Evolutionary conservation across 306 rosid species (phyloP).

Genomic region (Purshia tridentata): DNA sequence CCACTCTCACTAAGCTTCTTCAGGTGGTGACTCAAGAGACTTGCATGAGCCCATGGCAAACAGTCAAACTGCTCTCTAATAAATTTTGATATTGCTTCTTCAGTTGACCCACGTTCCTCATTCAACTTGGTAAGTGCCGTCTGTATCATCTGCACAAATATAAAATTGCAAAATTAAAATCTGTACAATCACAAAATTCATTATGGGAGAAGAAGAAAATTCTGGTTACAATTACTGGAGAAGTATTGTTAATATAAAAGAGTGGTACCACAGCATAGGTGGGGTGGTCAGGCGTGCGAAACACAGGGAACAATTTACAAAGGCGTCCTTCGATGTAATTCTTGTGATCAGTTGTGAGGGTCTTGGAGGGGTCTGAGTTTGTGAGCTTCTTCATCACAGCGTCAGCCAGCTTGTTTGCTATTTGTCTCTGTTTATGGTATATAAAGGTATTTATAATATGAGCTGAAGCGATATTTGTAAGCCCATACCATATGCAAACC

Average conservation of each 20-base stretch:
- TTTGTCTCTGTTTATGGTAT: conserved; percentile 8
- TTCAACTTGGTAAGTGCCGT: conserved; percentile 27
- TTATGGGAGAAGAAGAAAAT: no score
- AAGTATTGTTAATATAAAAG: neutral
- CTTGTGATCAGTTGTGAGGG: neutral
- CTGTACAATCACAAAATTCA: neutral
- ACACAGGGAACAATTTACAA: conserved; percentile 9
- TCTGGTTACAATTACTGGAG: neutral
- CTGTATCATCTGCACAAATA: conserved; percentile 28
- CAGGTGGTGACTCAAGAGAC: conserved; percentile 26
- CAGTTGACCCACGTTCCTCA: conserved; percentile 28
- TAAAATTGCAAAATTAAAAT: neutral
- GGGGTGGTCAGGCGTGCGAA: conserved; percentile 20
- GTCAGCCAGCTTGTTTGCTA: conserved; percentile 11
- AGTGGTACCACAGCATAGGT: conserved; percentile 25
- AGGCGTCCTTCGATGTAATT: neutral
- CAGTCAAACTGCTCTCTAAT: conserved; percentile 18
- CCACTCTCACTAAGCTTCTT: conserved; percentile 31
- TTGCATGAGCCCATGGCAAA: conserved; percentile 34
- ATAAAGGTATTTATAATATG: neutral
- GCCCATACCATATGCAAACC: neutral
- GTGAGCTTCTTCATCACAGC: conserved; percentile 11
- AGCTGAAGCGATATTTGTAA: neutral
- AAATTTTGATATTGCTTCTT: conserved; percentile 28
- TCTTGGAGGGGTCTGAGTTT: neutral